Evolutionary conservation across 345 rosid genomes (phyloP).

Genomic region (Salix arbutifolia): DNA sequence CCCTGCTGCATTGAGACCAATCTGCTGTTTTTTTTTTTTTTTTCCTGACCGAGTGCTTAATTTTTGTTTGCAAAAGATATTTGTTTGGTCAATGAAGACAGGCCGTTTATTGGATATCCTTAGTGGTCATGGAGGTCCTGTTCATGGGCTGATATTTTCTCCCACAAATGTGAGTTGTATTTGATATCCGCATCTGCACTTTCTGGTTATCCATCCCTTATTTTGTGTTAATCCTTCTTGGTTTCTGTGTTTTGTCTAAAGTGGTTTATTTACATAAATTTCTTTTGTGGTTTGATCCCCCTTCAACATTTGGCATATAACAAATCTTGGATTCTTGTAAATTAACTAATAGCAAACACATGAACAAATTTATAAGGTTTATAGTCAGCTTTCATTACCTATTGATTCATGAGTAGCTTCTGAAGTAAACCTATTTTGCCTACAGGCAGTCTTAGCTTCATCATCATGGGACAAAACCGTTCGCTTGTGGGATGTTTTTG

Average conservation of each 20-base stretch:
- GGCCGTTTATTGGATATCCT: conserved; percentile 88
- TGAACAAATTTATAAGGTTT: neutral
- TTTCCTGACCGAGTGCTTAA: conserved; percentile 8
- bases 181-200: neutral
- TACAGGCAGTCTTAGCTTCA: conserved; percentile 73
- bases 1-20: neutral
- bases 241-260: neutral
- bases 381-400: neutral
- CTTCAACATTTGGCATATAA: neutral
- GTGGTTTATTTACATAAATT: neutral
- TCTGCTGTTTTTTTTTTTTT: neutral
- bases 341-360: neutral
- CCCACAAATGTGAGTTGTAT: conserved; percentile 65
- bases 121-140: conserved; percentile 97
- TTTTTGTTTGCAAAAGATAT: conserved; percentile 46
- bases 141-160: conserved; percentile 88
- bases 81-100: conserved; percentile 99
- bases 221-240: neutral
- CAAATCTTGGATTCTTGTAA: neutral
- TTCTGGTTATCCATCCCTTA: neutral
- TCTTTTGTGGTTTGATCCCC: neutral
- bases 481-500: conserved; percentile 89
- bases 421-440: neutral
- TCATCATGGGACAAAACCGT: conserved; percentile 98
- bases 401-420: conserved; percentile 13